phyloP scores from a whole-genome alignment of 2,329 filamentous ascomycete genomes.

The Neodidymelliopsis sp. region DNA sequence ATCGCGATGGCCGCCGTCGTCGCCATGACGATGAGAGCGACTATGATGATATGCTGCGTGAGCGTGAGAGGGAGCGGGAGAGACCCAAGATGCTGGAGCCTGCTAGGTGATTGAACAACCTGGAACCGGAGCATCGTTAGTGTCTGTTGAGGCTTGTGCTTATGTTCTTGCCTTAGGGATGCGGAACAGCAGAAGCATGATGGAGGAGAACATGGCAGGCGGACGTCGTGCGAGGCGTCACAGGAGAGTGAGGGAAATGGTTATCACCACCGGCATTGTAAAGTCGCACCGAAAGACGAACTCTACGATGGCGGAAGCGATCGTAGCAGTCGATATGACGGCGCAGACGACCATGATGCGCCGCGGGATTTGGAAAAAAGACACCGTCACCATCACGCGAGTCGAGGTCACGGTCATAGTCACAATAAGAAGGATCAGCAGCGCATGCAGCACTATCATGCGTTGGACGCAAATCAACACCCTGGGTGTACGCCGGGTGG shows the following conservation, averaged over 20 bases:
- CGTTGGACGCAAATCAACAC: constrained; percentile 1
- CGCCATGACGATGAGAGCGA: constrained; percentile 42
- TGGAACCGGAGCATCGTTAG: constrained; percentile 4
- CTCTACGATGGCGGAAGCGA: neutral
- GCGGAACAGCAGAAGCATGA: neutral
- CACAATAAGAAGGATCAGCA: too few relatives aligned
- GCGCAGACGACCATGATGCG: constrained; percentile 2
- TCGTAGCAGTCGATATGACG: neutral
- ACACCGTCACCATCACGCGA: neutral
- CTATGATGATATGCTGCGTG: constrained; percentile 31
- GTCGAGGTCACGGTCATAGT: too few relatives aligned
- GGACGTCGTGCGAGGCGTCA: too few relatives aligned
- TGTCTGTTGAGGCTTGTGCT: neutral
- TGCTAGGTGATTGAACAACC: constrained; percentile 36
- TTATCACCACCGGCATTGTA: too few relatives aligned
- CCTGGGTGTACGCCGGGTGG: neutral
- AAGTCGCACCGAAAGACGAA: neutral
- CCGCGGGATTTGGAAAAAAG: neutral
- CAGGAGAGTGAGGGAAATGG: too few relatives aligned
- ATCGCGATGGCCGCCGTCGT: constrained; percentile 25
- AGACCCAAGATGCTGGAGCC: constrained; percentile 39
- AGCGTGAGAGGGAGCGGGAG: constrained; percentile 30
- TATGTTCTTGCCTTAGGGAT: neutral
- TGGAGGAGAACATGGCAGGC: neutral
- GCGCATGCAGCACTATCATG: neutral